phyloP scores from a whole-genome alignment of 179 eudicot species.

The Spergularia azorica region DNA sequence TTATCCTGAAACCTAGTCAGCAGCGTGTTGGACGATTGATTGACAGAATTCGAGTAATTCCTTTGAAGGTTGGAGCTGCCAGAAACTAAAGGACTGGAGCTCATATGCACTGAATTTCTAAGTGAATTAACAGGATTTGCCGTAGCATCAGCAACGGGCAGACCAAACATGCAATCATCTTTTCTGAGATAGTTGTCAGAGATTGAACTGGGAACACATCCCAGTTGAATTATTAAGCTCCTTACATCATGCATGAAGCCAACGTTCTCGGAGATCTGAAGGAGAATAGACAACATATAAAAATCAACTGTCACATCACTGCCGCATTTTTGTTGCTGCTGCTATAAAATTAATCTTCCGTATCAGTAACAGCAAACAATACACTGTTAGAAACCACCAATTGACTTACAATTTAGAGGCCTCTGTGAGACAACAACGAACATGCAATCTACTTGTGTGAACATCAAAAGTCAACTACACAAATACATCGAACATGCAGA shows the following conservation, averaged over 20 bases:
- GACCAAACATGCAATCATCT: conserved; percentile 41
- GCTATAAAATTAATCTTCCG: too few species aligned
- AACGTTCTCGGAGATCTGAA: conserved; percentile 73
- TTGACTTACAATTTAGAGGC: too few species aligned
- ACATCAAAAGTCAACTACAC: too few species aligned
- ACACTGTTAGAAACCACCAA: too few species aligned
- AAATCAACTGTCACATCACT: too few species aligned
- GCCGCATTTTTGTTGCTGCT: too few species aligned
- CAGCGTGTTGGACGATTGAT: conserved; percentile 43
- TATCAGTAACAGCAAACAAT: too few species aligned
- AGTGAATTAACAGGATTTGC: conserved; percentile 32
- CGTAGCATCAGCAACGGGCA: conserved; percentile 33
- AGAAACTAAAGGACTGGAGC: conserved; percentile 29
- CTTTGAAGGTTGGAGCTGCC: conserved; percentile 33
- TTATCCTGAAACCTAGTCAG: conserved; percentile 36
- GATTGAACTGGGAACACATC: conserved; percentile 54
- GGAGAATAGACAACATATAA: too few species aligned
- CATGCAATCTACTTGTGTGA: too few species aligned
- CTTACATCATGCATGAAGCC: conserved; percentile 71
- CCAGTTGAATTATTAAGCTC: conserved; percentile 66
- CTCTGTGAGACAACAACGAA: too few species aligned
- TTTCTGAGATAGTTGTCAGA: conserved; percentile 51
- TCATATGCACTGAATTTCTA: conserved; percentile 23
- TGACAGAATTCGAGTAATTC: conserved; percentile 35
- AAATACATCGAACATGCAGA: too few species aligned